These are phyloP conservation scores for Chaetomium globosum DNA, from an alignment of 2,329 filamentous ascomycete species.

Conservation along the genomic window DNA sequence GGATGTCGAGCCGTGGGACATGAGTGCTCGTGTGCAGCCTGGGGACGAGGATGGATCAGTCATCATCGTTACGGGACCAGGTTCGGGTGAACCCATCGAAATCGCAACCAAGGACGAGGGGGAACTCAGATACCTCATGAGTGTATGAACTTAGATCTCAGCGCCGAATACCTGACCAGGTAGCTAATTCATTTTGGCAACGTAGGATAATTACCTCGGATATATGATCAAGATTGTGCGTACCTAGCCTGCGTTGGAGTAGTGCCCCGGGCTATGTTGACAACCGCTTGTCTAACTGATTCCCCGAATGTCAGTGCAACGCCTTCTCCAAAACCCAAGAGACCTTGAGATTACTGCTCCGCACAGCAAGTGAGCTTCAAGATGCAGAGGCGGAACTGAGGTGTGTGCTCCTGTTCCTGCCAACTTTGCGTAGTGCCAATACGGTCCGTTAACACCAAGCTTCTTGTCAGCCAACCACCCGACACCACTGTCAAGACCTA, in stretches of 20 bases:
- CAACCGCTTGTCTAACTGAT: neutral
- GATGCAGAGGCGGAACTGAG: conserved; percentile 23
- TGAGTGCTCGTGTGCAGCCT: conserved; percentile 2
- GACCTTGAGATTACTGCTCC: conserved; percentile 12
- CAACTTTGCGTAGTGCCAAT: neutral
- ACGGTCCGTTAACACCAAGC: neutral
- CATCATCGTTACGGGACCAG: conserved; percentile 20
- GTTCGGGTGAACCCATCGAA: neutral
- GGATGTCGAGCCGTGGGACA: conserved; percentile 6
- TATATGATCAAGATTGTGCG: conserved; percentile 31
- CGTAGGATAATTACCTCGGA: conserved; percentile 29
- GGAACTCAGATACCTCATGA: conserved; percentile 20
- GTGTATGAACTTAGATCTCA: conserved; percentile 22
- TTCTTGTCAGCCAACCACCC: conserved; percentile 31
- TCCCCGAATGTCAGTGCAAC: conserved; percentile 15
- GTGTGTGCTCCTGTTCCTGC: conserved; percentile 5
- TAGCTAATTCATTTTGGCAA: neutral
- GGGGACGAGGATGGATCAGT: neutral
- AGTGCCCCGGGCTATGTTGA: neutral
- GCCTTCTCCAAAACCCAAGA: conserved; percentile 26
- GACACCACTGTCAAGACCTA: conserved; percentile 35
- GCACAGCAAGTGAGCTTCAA: neutral
- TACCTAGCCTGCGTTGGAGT: neutral
- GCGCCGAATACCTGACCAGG: too few species aligned
- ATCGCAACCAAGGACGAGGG: conserved; percentile 23